Evolutionary conservation across 805 yeast species (phyloP).

Genomic region (Pichia eremophila): DNA sequence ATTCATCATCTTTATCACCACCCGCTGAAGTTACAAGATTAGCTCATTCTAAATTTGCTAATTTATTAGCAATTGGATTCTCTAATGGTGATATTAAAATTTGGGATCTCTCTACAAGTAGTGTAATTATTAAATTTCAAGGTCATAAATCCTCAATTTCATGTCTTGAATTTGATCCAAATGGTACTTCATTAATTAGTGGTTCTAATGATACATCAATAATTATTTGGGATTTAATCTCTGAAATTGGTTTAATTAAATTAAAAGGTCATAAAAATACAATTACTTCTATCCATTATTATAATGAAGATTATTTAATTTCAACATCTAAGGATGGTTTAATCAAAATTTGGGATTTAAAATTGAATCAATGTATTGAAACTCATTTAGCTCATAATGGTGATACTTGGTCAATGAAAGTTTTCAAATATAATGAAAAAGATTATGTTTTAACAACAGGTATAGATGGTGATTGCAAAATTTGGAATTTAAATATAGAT

Average conservation of each 20-base stretch:
- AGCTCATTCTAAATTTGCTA: constrained; percentile 50
- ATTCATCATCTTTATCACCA: constrained; percentile 51
- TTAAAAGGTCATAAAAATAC: constrained; percentile 84
- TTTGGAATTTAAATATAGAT: constrained; percentile 65
- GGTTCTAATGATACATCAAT: constrained; percentile 82
- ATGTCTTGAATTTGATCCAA: constrained; percentile 55
- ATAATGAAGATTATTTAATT: constrained; percentile 53
- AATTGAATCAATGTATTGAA: constrained; percentile 82
- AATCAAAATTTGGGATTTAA: constrained; percentile 88
- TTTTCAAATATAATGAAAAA: constrained; percentile 30
- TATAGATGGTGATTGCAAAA: constrained; percentile 68
- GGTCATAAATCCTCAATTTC: constrained; percentile 90
- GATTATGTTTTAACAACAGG: constrained; percentile 61
- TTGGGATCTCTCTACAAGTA: constrained; percentile 81
- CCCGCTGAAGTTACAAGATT: constrained; percentile 57
- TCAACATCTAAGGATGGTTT: constrained; percentile 85
- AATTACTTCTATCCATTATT: constrained; percentile 64
- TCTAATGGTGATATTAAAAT: constrained; percentile 81
- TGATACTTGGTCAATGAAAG: constrained; percentile 82
- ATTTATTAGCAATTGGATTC: constrained; percentile 81
- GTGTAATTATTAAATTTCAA: constrained; percentile 69
- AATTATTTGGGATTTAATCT: constrained; percentile 90
- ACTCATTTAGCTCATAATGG: constrained; percentile 90
- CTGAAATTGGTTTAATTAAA: constrained; percentile 81
- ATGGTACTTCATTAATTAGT: constrained; percentile 78